Evolutionary conservation across 306 rosid genomes (phyloP), one percentile per base, ranked within the genome.

Genomic region (Malus sylvestris): DNA sequence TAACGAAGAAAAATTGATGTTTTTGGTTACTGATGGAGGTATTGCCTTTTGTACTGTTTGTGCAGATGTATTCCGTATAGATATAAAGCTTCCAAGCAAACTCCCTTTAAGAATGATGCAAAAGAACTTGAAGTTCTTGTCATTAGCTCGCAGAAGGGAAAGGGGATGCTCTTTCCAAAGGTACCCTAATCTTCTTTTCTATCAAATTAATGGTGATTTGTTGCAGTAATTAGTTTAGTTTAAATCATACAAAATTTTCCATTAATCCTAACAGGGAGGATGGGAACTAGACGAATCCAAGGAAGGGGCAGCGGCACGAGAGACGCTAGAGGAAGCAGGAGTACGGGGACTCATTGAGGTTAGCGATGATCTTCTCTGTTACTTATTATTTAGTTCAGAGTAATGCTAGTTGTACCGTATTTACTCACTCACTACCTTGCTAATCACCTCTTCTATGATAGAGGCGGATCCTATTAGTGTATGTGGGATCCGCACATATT

Each of bases 21-120:
- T 62, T 57, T 59, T 71, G 44, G 75, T 69, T 78, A 51, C 44
- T 55, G 27, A 76, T 35, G 10, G 22, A 22, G n/a, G 19, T 67
- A 14, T 4, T 14, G 18, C 35, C 70, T 68, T 68, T 12, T 18
- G 60, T 46, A 52, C 46, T 45, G 11, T 12, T 76, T 29, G 8
- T 91, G 88, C 91, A 94, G 98, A 78, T 94, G 98, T 76, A 91
- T 94, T 53, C 98, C 98, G 1, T 94, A 94, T 57, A 91, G 97
- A 83, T 90, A 80, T 58, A 90, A 86, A 74, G 77, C 67, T 46
- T 61, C 62, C 46, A 82, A 85, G 74, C 80, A 81, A 67, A 65
- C 67, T 69, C 80, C 76, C 4, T 23, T 76, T 68, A 84, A 81
- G 38, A 78, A 71, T 70, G 81, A 70, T 67, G 77, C 60, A 29